A percentile compares a stretch with the other conserved stretches of the same genome.
These are phyloP conservation scores for Citrus medica DNA, from an alignment of 345 rosid genomes.

Conservation along the genomic window DNA sequence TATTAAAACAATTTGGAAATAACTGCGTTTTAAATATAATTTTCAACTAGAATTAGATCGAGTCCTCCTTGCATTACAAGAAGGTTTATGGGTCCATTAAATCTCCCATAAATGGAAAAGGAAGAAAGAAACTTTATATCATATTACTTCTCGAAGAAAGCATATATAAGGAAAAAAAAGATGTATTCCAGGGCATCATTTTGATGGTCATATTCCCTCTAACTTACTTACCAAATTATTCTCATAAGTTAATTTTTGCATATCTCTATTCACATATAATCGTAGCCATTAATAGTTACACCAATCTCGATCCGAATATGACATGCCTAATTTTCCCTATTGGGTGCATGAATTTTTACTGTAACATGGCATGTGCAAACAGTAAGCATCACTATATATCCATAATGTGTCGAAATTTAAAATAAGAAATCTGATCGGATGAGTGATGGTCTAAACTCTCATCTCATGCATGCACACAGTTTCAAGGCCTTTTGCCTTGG, in stretches of 20 bases:
- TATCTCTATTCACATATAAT: not conserved
- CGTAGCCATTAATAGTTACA: not conserved
- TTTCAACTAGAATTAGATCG: not conserved
- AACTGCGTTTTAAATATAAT: not conserved
- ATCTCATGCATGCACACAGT: not conserved
- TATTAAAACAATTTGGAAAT: not conserved
- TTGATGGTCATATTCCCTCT: not conserved
- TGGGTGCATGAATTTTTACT: not conserved
- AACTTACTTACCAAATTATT: slow-evolving; percentile 3
- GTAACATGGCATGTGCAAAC: not conserved
- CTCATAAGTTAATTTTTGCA: not conserved
- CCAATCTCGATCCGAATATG: too few species aligned
- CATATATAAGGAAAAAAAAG: not conserved
- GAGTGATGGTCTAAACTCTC: not conserved
- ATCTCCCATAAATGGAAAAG: not conserved
- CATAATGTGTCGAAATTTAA: not conserved
- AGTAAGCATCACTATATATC: not conserved
- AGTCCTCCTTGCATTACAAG: not conserved
- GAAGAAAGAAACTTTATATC: not conserved
- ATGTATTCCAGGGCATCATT: not conserved
- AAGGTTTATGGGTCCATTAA: not conserved
- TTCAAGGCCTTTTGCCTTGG: not conserved
- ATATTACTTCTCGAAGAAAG: not conserved
- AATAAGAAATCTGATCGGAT: not conserved
- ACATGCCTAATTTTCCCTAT: not conserved